Conservation (phyloP, 2,329 filamentous ascomycete genomes). For the Epichloe gansuensis region DNA sequence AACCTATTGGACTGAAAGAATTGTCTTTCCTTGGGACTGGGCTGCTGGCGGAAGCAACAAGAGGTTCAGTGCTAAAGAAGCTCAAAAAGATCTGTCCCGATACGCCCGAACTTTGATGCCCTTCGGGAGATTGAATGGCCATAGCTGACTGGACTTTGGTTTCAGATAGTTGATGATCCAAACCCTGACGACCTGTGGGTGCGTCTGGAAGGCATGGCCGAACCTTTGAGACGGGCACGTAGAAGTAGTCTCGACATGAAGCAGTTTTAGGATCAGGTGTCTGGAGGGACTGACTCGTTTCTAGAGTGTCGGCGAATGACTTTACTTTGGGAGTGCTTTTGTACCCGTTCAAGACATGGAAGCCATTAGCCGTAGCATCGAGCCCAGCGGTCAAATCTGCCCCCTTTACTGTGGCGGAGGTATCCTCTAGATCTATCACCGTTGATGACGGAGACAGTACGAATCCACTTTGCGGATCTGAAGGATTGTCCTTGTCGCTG, state of each 20-base stretch:
- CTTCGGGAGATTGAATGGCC: background rate
- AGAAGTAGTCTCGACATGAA: background rate
- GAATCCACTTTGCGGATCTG: background rate
- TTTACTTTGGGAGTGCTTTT: background rate
- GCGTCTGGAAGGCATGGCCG: conserved; percentile 9
- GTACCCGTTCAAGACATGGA: background rate
- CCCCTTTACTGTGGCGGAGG: background rate
- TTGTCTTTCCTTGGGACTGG: background rate
- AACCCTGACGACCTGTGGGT: background rate
- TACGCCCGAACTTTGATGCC: background rate
- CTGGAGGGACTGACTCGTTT: background rate
- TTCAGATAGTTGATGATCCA: background rate
- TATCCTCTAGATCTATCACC: background rate
- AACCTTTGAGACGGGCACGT: conserved; percentile 12
- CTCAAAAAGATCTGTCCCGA: background rate
- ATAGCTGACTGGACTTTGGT: background rate
- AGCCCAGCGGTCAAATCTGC: background rate
- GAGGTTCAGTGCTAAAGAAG: background rate
- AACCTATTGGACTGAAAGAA: background rate
- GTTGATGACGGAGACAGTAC: conserved; percentile 8
- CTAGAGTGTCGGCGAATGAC: background rate
- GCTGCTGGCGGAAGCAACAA: background rate
- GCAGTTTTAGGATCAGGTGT: too few relatives aligned
- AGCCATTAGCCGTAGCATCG: background rate
- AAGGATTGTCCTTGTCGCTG: background rate